phyloP scores from a whole-genome alignment of 2,329 filamentous ascomycete genomes.

The Sclerotiophoma versabilis region DNA sequence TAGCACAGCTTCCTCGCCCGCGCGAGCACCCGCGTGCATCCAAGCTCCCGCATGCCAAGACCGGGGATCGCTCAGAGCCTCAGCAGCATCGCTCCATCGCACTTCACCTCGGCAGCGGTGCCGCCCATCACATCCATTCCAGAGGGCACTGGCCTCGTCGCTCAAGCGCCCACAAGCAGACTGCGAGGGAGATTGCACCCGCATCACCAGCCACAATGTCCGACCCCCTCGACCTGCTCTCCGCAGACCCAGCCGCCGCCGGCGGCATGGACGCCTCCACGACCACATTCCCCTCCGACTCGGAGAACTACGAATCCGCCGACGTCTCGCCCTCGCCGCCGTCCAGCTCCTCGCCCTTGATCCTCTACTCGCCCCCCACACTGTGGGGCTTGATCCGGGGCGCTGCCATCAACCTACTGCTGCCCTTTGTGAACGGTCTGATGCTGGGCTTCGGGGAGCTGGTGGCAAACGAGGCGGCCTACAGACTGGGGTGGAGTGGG shows the following conservation, averaged over 20 bases:
- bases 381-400: constrained; percentile 85
- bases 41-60: constrained; percentile 16
- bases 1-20: not conserved
- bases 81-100: constrained; percentile 12
- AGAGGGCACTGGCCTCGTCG: not conserved
- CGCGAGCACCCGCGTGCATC: no score
- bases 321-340: constrained; percentile 67
- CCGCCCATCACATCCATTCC: not conserved
- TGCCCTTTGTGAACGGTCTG: constrained; percentile 96
- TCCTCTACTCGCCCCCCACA: constrained; percentile 89
- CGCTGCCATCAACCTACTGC: constrained; percentile 90
- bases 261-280: constrained; percentile 62
- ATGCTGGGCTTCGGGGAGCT: constrained; percentile 98
- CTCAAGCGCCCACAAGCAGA: not conserved
- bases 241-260: constrained; percentile 56
- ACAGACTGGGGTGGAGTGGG: constrained; percentile 88
- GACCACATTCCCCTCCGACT: constrained; percentile 77
- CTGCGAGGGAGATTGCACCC: not conserved
- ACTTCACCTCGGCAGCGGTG: constrained; percentile 3
- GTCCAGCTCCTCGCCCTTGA: constrained; percentile 69
- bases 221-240: constrained; percentile 58
- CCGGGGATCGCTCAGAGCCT: constrained; percentile 25
- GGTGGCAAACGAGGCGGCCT: constrained; percentile 95
- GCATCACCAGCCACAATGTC: constrained; percentile 21
- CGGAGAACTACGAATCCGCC: constrained; percentile 79